Conservation (phyloP, 164 flowering plant species). For the Malania oleifera region DNA sequence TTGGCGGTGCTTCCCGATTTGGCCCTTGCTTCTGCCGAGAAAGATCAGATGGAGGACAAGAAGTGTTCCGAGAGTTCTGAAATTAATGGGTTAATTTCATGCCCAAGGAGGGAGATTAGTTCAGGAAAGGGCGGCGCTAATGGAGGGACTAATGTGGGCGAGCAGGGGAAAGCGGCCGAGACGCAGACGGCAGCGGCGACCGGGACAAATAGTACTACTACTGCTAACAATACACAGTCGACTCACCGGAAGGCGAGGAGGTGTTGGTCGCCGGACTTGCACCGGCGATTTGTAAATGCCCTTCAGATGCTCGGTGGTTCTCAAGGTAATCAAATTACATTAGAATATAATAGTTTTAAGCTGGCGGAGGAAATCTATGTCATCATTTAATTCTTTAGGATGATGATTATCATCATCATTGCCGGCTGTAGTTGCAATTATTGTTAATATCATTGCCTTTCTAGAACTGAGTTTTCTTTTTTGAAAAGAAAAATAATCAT, state of each 20-base stretch:
- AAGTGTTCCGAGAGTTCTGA: conserved; percentile 36
- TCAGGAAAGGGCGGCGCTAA: conserved; percentile 23
- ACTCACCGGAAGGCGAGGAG: conserved; percentile 84
- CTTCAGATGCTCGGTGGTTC: conserved; percentile 98
- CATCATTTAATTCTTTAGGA: no score
- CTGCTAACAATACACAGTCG: conserved; percentile 28
- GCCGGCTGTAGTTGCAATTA: conserved; percentile 1
- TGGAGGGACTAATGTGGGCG: conserved; percentile 15
- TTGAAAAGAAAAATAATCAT: no score
- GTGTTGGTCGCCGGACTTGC: conserved; percentile 99
- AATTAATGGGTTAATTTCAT: conserved; percentile 20
- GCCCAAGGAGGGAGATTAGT: conserved; percentile 32
- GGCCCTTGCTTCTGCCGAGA: conserved; percentile 56
- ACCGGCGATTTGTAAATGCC: conserved; percentile 89
- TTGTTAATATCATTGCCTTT: background rate
- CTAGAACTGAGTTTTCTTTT: background rate
- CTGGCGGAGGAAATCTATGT: no score
- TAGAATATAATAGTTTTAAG: no score
- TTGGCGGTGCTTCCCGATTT: conserved; percentile 46
- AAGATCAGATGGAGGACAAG: conserved; percentile 46
- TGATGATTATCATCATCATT: background rate
- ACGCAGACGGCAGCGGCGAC: conserved; percentile 23
- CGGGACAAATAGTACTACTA: background rate
- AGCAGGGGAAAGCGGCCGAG: conserved; percentile 39
- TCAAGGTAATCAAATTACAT: conserved; percentile 52